Percentiles rank a stretch among this genome's conserved stretches.
These are phyloP conservation scores for Penicillium manginii DNA, from an alignment of 495 filamentous ascomycete genomes.

Conservation along the genomic window DNA sequence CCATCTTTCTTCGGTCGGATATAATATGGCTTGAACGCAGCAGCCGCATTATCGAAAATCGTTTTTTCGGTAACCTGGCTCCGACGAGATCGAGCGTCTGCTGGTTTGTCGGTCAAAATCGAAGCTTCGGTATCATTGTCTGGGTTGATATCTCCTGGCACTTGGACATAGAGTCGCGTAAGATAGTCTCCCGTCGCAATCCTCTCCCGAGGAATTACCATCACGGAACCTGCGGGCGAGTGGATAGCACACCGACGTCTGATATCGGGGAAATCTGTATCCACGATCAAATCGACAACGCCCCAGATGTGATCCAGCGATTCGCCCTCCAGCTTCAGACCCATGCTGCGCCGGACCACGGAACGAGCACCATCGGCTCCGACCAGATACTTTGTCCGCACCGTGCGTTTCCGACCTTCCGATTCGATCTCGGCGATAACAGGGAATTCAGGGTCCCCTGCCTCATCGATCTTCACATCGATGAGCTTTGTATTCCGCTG, in stretches of 20 bases:
- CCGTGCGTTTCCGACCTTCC: slow-evolving; percentile 50
- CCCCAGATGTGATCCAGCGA: slow-evolving; percentile 69
- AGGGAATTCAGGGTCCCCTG: slow-evolving; percentile 57
- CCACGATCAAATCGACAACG: slow-evolving; percentile 66
- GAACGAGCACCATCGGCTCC: slow-evolving; percentile 71
- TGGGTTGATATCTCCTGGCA: slow-evolving; percentile 38
- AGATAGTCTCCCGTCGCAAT: slow-evolving; percentile 58
- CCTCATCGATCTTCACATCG: slow-evolving; percentile 58
- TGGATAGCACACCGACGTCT: slow-evolving; percentile 68
- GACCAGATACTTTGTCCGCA: slow-evolving; percentile 67
- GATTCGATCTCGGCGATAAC: slow-evolving; percentile 35
- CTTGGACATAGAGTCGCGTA: slow-evolving; percentile 68
- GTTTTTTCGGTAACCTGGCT: slow-evolving; percentile 44
- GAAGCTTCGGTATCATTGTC: slow-evolving; percentile 17
- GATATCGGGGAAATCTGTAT: slow-evolving; percentile 74
- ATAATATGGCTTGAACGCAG: slow-evolving; percentile 51
- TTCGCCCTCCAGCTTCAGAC: slow-evolving; percentile 62
- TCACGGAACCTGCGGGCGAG: slow-evolving; percentile 65
- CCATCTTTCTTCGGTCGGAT: slow-evolving; percentile 43
- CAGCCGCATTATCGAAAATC: slow-evolving; percentile 45
- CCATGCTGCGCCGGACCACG: slow-evolving; percentile 61
- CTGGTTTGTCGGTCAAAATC: slow-evolving; percentile 23
- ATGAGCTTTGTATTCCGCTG: slow-evolving; percentile 55
- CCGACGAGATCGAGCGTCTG: slow-evolving; percentile 38
- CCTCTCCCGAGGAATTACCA: slow-evolving; percentile 71